Percentiles rank a stretch among this genome's conserved stretches.
These are phyloP conservation scores for Mycena sp. DNA, from an alignment of 1,284 basidiomycete genomes.

Conservation along the genomic window DNA sequence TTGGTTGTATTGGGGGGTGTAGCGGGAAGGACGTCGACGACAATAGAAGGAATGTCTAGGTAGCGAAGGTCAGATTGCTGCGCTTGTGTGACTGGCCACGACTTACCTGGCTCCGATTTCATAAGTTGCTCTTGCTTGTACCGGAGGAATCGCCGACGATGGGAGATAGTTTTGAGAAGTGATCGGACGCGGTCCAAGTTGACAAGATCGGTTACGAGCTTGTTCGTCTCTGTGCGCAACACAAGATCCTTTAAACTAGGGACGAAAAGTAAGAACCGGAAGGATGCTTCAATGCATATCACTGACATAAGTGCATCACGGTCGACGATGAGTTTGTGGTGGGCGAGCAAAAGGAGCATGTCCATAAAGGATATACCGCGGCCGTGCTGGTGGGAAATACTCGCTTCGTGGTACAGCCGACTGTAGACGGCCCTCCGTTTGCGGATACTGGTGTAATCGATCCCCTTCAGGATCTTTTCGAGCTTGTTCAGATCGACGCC, in stretches of 20 bases:
- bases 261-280: slow-evolving; percentile 9
- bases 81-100: no score
- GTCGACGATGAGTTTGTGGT: slow-evolving; percentile 93
- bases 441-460: slow-evolving; percentile 74
- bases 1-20: slow-evolving; percentile 60
- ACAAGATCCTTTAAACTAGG: slow-evolving; percentile 84
- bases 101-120: slow-evolving; percentile 43
- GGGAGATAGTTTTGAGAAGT: slow-evolving; percentile 78
- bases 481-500: slow-evolving; percentile 77
- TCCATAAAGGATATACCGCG: slow-evolving; percentile 91
- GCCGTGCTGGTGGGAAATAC: slow-evolving; percentile 73
- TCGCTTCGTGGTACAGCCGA: slow-evolving; percentile 87
- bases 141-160: slow-evolving; percentile 74
- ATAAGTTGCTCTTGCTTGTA: slow-evolving; percentile 49
- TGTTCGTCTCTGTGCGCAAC: slow-evolving; percentile 78
- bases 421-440: slow-evolving; percentile 77
- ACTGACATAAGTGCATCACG: slow-evolving; percentile 86
- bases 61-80: slow-evolving; percentile 9
- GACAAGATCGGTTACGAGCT: slow-evolving; percentile 83
- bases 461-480: slow-evolving; percentile 62
- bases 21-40: slow-evolving; percentile 65
- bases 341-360: slow-evolving; percentile 90
- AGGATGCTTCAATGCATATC: not conserved
- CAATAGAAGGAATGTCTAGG: slow-evolving; percentile 72
- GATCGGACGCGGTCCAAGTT: slow-evolving; percentile 87